Conservation (phyloP, 352 stramenopile species). For the Pythium folliculosum region DNA sequence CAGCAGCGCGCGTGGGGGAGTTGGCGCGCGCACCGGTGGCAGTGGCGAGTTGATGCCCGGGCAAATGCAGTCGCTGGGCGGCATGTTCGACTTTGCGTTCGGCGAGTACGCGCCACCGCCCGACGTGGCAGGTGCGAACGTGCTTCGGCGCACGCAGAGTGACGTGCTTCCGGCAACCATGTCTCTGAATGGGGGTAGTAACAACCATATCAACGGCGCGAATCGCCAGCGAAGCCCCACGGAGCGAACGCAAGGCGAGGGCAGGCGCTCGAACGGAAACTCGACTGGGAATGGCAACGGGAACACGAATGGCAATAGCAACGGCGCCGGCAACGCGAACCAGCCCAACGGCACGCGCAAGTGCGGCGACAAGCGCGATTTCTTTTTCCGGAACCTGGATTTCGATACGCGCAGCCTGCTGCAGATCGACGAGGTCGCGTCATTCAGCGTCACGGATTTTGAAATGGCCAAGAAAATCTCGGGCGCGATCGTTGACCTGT, state of each 20-base stretch:
- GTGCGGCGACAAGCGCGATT: constrained; percentile 82
- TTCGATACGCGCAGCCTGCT: constrained; percentile 64
- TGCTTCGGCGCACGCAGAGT: constrained; percentile 12
- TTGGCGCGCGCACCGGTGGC: no score
- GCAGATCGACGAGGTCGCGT: constrained; percentile 77
- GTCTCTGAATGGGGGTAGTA: not conserved
- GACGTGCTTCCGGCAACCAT: constrained; percentile 8
- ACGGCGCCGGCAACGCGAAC: not conserved
- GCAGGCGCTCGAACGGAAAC: not conserved
- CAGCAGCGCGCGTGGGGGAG: not conserved
- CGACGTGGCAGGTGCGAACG: not conserved
- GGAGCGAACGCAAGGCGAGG: not conserved
- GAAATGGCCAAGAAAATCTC: constrained; percentile 81
- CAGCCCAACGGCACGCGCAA: constrained; percentile 31
- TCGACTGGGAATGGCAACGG: not conserved
- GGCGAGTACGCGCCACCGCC: not conserved
- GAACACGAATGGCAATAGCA: not conserved
- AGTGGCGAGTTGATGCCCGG: not conserved
- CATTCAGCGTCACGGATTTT: constrained; percentile 81
- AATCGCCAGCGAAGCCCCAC: constrained; percentile 10
- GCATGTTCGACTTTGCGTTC: not conserved
- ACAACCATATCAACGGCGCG: not conserved
- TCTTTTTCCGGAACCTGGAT: constrained; percentile 80
- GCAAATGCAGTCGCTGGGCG: not conserved
- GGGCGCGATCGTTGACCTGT: constrained; percentile 53